phyloP scores from a whole-genome alignment of 805 yeast genomes.

The Candida insectorum region DNA sequence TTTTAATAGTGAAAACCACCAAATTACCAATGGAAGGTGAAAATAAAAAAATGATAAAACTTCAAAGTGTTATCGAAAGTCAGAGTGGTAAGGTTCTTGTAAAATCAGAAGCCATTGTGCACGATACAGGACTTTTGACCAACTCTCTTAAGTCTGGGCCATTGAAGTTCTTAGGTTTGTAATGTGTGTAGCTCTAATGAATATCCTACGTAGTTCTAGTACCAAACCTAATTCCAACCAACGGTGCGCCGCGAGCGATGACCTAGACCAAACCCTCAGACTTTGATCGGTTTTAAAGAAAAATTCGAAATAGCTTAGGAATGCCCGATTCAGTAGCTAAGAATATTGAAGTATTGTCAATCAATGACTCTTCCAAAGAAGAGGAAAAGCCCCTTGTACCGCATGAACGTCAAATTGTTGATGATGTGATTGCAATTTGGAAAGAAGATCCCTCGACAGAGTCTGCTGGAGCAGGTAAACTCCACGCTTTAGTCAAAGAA shows the following conservation, averaged over 20 bases:
- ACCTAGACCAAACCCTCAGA: no score
- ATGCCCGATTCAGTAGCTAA: slow-evolving; percentile 11
- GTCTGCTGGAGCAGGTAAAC: slow-evolving; percentile 49
- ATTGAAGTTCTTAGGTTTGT: no score
- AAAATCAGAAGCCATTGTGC: slow-evolving; percentile 49
- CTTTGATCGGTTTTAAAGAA: no score
- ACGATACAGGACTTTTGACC: slow-evolving; percentile 25
- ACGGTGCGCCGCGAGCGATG: no score
- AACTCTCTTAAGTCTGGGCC: no score
- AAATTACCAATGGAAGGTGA: slow-evolving; percentile 25
- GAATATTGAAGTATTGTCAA: slow-evolving; percentile 33
- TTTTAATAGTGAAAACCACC: slow-evolving; percentile 59
- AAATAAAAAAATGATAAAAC: slow-evolving; percentile 30
- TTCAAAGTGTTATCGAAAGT: slow-evolving; percentile 53
- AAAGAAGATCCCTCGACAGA: slow-evolving; percentile 63
- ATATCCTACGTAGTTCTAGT: no score
- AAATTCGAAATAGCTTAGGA: no score
- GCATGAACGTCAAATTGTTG: slow-evolving; percentile 55
- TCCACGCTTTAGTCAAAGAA: slow-evolving; percentile 48
- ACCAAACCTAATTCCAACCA: no score
- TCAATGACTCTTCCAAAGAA: slow-evolving; percentile 28
- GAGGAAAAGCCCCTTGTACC: slow-evolving; percentile 40
- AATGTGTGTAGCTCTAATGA: no score
- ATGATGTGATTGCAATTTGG: slow-evolving; percentile 64
- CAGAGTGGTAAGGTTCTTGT: slow-evolving; percentile 55